Base-by-base conservation (phyloP, 306 rosid species). In the Begonia masoniana region DNA sequence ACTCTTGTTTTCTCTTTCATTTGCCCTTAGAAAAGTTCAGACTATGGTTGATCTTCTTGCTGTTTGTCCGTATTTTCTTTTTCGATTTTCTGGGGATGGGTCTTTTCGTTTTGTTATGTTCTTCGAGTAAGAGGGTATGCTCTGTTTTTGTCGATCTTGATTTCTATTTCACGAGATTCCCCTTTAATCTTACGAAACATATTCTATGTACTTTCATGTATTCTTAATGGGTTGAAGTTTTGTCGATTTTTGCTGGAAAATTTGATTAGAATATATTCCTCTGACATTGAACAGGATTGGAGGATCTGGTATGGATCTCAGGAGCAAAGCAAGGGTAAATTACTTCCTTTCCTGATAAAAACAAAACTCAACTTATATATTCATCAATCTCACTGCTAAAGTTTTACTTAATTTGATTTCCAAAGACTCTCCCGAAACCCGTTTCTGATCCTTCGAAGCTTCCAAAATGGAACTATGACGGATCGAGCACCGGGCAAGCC, bases 391-490 rank as follows among this genome's bases (percentile, higher is more conserved):
- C 24, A 21, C 24, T 21, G 4, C 24, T 21, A 21, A 21, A 21
- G 4, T 21, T 21, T 21, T 21, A 3, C 24, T 3, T 21, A 21
- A 21, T 21, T 21, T 21, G 24, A 21, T 21, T 21, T 21, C 24
- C 14, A 13, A 4, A 48, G 52, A 48, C 52, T 12, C 53, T 50
- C 11, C 53, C 24, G 4, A 17, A 17, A 14, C 53, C 53, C 6
- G 53, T 50, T 12, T 3, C 17, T 2, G 1, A 50, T 14, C 19
- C 53, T 14, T 50, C 53, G 16, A 6, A 3, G 23, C 53, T 50
- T 50, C 53, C 53, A 1, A 50, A 50, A 17, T 50, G 53, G 53
- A 50, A 50, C 17, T 50, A 50, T 10, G 53, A 50, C 16, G 53
- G 53, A 9, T 50, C 53, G 4, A 50, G 53, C 23, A 50, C 53